These are phyloP conservation scores for Hypoxylon fuscum DNA, from an alignment of 495 filamentous ascomycete species.

Conservation along the genomic window DNA sequence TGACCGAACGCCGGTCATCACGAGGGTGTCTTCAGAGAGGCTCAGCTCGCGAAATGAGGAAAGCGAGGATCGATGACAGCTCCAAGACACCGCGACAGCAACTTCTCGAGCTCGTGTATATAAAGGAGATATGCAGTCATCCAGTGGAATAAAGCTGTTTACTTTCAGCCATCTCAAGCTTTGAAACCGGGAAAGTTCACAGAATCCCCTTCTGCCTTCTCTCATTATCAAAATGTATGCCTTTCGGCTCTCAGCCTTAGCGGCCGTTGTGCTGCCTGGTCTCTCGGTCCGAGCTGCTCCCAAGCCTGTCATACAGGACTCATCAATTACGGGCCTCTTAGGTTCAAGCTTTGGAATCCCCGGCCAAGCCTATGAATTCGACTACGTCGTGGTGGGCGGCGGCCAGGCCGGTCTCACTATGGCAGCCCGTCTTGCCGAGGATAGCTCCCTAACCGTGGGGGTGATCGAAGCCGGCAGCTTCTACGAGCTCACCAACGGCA, in stretches of 20 bases:
- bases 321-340: conserved; percentile 11
- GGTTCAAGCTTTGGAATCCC: conserved; percentile 12
- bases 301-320: not conserved
- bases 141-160: not conserved
- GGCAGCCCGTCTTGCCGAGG: conserved; percentile 54
- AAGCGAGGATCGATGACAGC: too few relatives aligned
- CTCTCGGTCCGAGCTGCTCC: not conserved
- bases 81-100: not conserved
- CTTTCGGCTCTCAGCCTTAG: not conserved
- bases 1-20: not conserved
- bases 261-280: not conserved
- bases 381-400: conserved; percentile 75
- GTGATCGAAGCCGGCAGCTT: conserved; percentile 66
- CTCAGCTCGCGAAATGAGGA: not conserved
- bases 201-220: not conserved
- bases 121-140: not conserved
- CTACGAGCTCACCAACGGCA: conserved; percentile 60
- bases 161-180: not conserved
- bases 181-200: not conserved
- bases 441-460: conserved; percentile 33
- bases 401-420: conserved; percentile 61
- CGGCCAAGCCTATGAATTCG: conserved; percentile 55
- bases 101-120: not conserved
- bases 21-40: not conserved
- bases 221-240: conserved; percentile 1